Conservation (phyloP, 2,329 filamentous ascomycete species). For the Dothistroma pini region DNA sequence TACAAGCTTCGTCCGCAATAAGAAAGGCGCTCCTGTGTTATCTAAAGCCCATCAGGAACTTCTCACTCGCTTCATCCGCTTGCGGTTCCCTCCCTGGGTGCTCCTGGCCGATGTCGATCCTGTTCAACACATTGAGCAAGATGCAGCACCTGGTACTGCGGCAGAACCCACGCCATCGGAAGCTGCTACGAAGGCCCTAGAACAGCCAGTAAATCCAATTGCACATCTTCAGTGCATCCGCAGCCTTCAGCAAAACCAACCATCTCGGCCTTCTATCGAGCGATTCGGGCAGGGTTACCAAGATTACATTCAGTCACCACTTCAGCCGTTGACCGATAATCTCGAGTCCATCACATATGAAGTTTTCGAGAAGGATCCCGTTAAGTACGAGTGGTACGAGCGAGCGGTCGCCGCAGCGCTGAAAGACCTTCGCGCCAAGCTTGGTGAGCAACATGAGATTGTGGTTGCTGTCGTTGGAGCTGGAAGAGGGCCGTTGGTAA, state of each 20-base stretch:
- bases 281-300: slow-evolving; percentile 71
- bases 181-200: slow-evolving; percentile 45
- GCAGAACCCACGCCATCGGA: slow-evolving; percentile 64
- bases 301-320: slow-evolving; percentile 90
- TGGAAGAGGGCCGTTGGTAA: slow-evolving; percentile 87
- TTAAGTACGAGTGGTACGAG: slow-evolving; percentile 98
- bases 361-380: slow-evolving; percentile 95
- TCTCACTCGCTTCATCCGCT: slow-evolving; percentile 55
- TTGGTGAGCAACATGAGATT: slow-evolving; percentile 68
- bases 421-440: slow-evolving; percentile 74
- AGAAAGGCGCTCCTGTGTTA: slow-evolving; percentile 56
- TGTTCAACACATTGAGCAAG: slow-evolving; percentile 31
- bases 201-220: slow-evolving; percentile 50
- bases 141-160: neutral
- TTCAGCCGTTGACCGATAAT: slow-evolving; percentile 94
- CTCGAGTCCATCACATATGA: slow-evolving; percentile 97
- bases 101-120: slow-evolving; percentile 57
- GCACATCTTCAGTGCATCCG: slow-evolving; percentile 76
- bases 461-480: slow-evolving; percentile 91
- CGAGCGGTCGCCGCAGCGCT: slow-evolving; percentile 76
- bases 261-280: slow-evolving; percentile 60
- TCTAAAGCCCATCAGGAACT: slow-evolving; percentile 56
- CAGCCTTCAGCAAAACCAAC: slow-evolving; percentile 79
- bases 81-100: slow-evolving; percentile 58
- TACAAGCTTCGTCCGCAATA: slow-evolving; percentile 55